Conservation (phyloP, 306 rosid species). For the Leucaena leucocephala region DNA sequence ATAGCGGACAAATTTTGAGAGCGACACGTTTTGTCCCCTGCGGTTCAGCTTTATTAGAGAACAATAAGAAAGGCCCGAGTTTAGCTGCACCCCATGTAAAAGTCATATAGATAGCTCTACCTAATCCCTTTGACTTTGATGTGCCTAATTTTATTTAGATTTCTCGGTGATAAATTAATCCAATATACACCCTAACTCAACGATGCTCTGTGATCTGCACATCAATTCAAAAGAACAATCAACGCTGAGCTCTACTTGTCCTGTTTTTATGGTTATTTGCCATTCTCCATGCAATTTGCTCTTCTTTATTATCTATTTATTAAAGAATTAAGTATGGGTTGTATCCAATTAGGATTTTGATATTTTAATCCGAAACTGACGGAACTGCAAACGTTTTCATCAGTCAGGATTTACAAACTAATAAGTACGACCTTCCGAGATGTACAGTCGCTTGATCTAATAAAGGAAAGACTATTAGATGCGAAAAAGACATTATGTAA, state of each 20-base stretch:
- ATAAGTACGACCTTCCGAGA: neutral
- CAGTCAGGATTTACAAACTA: slow-evolving; percentile 13
- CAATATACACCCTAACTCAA: slow-evolving; percentile 25
- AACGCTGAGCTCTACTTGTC: slow-evolving; percentile 24
- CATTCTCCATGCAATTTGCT: slow-evolving; percentile 10
- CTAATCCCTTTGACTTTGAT: slow-evolving; percentile 48
- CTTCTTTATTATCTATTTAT: neutral
- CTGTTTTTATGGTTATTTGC: slow-evolving; percentile 3
- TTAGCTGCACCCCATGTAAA: slow-evolving; percentile 13
- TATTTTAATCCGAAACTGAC: slow-evolving; percentile 18
- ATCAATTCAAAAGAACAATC: slow-evolving; percentile 39
- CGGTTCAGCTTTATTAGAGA: neutral
- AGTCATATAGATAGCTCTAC: slow-evolving; percentile 31
- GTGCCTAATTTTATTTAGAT: slow-evolving; percentile 22
- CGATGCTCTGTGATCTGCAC: slow-evolving; percentile 46
- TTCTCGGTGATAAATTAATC: slow-evolving; percentile 24
- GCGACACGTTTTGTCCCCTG: slow-evolving; percentile 13
- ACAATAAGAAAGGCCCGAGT: slow-evolving; percentile 24
- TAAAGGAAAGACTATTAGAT: slow-evolving; percentile 6
- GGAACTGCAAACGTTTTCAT: slow-evolving; percentile 4
- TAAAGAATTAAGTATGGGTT: neutral
- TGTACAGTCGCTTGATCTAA: slow-evolving; percentile 32
- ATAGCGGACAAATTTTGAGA: slow-evolving; percentile 28
- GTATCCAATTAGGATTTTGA: neutral
- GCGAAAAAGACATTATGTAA: slow-evolving; percentile 24